Percentiles rank a stretch among this genome's conserved stretches.
Conservation (phyloP, 1,139 yeast species). For the Geotrichum cucujoidarum region DNA sequence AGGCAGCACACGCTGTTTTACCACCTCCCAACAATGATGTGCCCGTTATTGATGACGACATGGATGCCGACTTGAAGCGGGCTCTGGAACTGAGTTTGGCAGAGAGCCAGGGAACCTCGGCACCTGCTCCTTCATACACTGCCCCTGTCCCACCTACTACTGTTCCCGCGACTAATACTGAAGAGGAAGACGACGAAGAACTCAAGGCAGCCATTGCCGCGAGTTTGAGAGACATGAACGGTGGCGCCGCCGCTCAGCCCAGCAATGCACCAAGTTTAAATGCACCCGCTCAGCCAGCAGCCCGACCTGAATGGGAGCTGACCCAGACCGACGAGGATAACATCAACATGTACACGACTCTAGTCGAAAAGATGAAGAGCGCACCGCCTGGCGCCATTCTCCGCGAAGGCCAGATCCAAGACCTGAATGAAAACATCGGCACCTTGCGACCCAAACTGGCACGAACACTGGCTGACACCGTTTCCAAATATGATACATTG, state of each 20-base stretch:
- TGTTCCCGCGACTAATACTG: constrained; percentile 39
- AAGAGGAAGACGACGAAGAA: constrained; percentile 73
- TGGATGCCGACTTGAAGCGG: constrained; percentile 69
- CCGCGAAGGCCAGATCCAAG: constrained; percentile 58
- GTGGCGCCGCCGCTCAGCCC: constrained; percentile 9
- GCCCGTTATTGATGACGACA: constrained; percentile 40
- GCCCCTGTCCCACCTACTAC: constrained; percentile 12
- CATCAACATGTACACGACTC: constrained; percentile 62
- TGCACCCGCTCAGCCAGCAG: constrained; percentile 18
- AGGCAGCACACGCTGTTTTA: no score
- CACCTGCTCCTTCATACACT: constrained; percentile 17
- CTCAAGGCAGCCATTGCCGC: constrained; percentile 96
- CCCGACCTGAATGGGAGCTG: constrained; percentile 36
- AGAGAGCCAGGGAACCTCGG: constrained; percentile 41
- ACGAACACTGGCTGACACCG: constrained; percentile 56
- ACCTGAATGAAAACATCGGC: constrained; percentile 58
- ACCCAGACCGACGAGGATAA: constrained; percentile 61
- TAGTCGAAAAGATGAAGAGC: constrained; percentile 51
- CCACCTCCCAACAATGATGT: background rate
- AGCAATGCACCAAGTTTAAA: constrained; percentile 24
- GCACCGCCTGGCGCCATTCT: constrained; percentile 51
- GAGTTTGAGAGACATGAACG: constrained; percentile 67
- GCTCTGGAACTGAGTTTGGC: constrained; percentile 77
- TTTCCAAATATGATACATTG: constrained; percentile 62
- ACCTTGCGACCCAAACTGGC: constrained; percentile 72